These are phyloP conservation scores for Cyberlindnera euphorbiiphila DNA, from an alignment of 805 yeast genomes.

Conservation along the genomic window DNA sequence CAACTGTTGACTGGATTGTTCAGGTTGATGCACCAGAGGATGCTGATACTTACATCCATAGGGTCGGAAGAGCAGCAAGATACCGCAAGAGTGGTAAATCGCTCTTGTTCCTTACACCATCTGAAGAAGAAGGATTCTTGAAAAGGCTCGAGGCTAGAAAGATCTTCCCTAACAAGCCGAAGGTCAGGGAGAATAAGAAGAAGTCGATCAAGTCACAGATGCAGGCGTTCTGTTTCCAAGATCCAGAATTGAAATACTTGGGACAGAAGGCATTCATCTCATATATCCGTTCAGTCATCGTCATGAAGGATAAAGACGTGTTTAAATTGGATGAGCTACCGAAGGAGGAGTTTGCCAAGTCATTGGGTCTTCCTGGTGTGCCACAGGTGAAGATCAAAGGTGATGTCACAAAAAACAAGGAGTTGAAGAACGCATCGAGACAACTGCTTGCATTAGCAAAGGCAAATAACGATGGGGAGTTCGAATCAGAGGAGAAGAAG, in stretches of 20 bases:
- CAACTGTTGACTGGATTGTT: slow-evolving; percentile 88
- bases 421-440: slow-evolving; percentile 77
- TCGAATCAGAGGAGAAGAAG: slow-evolving; percentile 36
- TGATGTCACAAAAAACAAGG: slow-evolving; percentile 47
- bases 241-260: slow-evolving; percentile 85
- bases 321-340: slow-evolving; percentile 77
- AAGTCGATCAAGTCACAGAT: slow-evolving; percentile 77
- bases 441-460: slow-evolving; percentile 55
- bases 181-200: slow-evolving; percentile 66
- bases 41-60: slow-evolving; percentile 84
- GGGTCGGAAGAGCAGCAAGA: slow-evolving; percentile 95
- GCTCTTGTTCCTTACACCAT: slow-evolving; percentile 74
- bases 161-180: slow-evolving; percentile 68
- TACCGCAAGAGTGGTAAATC: slow-evolving; percentile 89
- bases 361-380: slow-evolving; percentile 93
- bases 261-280: slow-evolving; percentile 96
- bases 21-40: slow-evolving; percentile 95
- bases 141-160: slow-evolving; percentile 56
- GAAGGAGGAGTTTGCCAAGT: slow-evolving; percentile 77
- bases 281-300: slow-evolving; percentile 76
- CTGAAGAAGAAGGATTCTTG: slow-evolving; percentile 76
- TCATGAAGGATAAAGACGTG: slow-evolving; percentile 84
- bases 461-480: slow-evolving; percentile 63
- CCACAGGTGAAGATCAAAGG: slow-evolving; percentile 82
- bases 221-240: slow-evolving; percentile 87